Percentiles rank a stretch among this genome's conserved stretches.
phyloP scores from a whole-genome alignment of 495 filamentous ascomycete genomes.

The Neurospora africana region DNA sequence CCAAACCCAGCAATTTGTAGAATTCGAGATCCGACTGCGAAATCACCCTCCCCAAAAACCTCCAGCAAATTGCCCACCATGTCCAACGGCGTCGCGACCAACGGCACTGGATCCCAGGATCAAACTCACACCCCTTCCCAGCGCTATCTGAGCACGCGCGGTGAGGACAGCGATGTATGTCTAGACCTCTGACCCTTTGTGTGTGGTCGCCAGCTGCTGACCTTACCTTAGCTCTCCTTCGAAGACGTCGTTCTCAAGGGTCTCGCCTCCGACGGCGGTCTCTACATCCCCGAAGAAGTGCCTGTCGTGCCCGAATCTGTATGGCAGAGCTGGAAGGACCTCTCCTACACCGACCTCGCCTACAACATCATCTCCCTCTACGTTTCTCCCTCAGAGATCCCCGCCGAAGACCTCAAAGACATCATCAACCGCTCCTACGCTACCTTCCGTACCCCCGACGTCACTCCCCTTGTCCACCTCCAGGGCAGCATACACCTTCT shows the following conservation, averaged over 20 bases:
- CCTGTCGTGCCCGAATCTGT: slow-evolving; percentile 41
- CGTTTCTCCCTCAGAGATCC: slow-evolving; percentile 75
- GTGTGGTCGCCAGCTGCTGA: background rate
- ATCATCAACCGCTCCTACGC: slow-evolving; percentile 76
- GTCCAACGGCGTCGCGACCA: slow-evolving; percentile 16
- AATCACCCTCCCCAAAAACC: background rate
- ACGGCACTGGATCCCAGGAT: slow-evolving; percentile 11
- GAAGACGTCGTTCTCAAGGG: slow-evolving; percentile 87
- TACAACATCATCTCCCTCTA: slow-evolving; percentile 67
- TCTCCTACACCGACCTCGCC: slow-evolving; percentile 70
- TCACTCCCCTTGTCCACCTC: slow-evolving; percentile 63
- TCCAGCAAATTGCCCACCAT: slow-evolving; percentile 5
- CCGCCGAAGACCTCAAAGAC: slow-evolving; percentile 60
- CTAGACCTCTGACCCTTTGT: background rate
- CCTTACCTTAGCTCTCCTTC: slow-evolving; percentile 62
- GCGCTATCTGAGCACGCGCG: slow-evolving; percentile 70
- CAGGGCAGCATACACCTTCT: slow-evolving; percentile 68
- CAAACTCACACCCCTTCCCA: slow-evolving; percentile 54
- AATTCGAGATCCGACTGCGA: background rate
- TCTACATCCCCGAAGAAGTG: slow-evolving; percentile 81
- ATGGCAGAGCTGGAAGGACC: slow-evolving; percentile 66
- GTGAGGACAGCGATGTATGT: slow-evolving; percentile 66
- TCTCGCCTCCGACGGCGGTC: slow-evolving; percentile 75
- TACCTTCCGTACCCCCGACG: slow-evolving; percentile 68
- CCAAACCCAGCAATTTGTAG: background rate